These are phyloP conservation scores for Wickerhamiella azyma DNA, from an alignment of 805 yeast species.

Conservation along the genomic window DNA sequence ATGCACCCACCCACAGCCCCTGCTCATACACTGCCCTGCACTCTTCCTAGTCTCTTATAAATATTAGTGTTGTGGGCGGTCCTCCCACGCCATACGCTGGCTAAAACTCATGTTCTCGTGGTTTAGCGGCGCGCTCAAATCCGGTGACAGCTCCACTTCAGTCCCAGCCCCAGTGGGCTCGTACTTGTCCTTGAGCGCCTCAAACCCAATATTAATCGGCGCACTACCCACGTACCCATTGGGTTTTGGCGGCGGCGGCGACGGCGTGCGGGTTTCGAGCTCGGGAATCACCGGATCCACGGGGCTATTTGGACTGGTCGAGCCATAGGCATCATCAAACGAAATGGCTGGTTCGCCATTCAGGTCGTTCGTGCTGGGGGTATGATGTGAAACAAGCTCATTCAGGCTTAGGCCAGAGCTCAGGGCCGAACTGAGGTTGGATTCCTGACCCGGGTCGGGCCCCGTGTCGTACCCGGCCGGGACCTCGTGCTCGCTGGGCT, in stretches of 20 bases:
- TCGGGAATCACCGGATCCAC: neutral
- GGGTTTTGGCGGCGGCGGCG: neutral
- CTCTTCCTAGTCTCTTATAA: too few species aligned
- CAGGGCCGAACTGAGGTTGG: neutral
- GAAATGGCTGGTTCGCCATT: neutral
- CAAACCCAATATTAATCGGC: constrained; percentile 8
- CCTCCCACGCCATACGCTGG: constrained; percentile 21
- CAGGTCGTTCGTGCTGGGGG: too few species aligned
- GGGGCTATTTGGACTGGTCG: neutral
- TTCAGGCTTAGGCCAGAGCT: neutral
- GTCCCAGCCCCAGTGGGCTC: neutral
- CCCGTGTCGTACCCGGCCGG: too few species aligned
- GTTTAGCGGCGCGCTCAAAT: constrained; percentile 4
- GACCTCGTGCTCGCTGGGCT: too few species aligned
- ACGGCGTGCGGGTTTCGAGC: neutral
- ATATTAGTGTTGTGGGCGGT: constrained; percentile 2
- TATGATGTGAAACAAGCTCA: too few species aligned
- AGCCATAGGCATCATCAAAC: constrained; percentile 6
- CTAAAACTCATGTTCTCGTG: constrained; percentile 20
- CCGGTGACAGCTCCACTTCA: neutral
- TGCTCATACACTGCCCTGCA: too few species aligned
- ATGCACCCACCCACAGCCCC: too few species aligned
- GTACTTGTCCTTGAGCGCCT: neutral
- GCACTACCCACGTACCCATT: constrained; percentile 6
- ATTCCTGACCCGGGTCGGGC: too few species aligned